Conservation (phyloP, 1,139 yeast species). For the Lodderomyces elongisporus region DNA sequence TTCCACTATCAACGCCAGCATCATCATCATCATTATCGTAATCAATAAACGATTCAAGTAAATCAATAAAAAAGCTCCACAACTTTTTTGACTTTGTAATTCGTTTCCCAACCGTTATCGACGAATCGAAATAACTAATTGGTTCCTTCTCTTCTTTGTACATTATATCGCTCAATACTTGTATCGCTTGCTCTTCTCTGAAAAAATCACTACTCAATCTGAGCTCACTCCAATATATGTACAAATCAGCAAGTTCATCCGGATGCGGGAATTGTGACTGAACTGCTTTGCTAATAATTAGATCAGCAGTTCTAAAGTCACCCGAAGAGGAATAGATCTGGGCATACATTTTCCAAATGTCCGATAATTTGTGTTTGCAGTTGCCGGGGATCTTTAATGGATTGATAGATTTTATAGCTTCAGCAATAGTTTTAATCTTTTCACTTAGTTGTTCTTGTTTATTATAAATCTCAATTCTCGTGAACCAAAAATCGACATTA, state of each 20-base stretch:
- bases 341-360: constrained; percentile 71
- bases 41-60: constrained; percentile 60
- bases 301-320: constrained; percentile 58
- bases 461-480: constrained; percentile 41
- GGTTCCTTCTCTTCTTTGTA: constrained; percentile 19
- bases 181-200: constrained; percentile 44
- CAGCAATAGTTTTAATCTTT: constrained; percentile 53
- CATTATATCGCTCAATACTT: constrained; percentile 50
- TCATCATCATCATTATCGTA: constrained; percentile 6
- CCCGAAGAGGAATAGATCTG: constrained; percentile 51
- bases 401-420: constrained; percentile 63
- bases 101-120: constrained; percentile 51
- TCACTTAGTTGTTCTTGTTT: constrained; percentile 31
- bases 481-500: constrained; percentile 64
- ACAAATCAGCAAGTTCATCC: constrained; percentile 63
- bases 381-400: constrained; percentile 48
- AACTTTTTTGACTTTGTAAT: constrained; percentile 56
- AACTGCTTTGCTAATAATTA: constrained; percentile 59
- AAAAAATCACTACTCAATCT: constrained; percentile 48
- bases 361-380: constrained; percentile 34
- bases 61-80: constrained; percentile 74
- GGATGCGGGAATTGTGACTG: constrained; percentile 64
- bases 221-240: constrained; percentile 71
- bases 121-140: constrained; percentile 36
- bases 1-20: no score